phyloP scores from a whole-genome alignment of 2,329 filamentous ascomycete species.

The Aspergillus sp. region DNA sequence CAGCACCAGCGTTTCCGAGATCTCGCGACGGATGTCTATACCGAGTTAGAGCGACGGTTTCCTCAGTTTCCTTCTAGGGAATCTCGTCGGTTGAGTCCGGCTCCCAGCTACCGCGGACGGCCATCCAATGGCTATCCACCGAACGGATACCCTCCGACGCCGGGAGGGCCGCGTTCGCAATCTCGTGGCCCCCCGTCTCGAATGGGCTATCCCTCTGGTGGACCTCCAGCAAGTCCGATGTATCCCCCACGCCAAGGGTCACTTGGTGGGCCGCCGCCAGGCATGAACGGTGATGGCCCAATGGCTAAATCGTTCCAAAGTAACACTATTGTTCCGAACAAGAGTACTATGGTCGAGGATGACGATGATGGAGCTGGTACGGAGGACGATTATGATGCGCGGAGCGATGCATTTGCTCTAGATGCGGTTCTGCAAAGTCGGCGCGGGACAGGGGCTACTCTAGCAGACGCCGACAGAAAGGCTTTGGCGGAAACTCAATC shows the following conservation, averaged over 20 bases:
- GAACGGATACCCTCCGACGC: constrained; percentile 59
- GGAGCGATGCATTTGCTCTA: constrained; percentile 66
- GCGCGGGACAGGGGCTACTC: constrained; percentile 52
- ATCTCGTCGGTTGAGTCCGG: constrained; percentile 68
- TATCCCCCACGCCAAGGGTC: constrained; percentile 46
- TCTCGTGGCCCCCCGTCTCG: constrained; percentile 40
- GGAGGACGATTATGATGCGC: constrained; percentile 59
- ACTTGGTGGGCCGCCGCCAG: constrained; percentile 44
- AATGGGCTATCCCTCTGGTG: constrained; percentile 41
- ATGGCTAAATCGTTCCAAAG: constrained; percentile 88
- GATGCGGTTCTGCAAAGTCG: constrained; percentile 52
- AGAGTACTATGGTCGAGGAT: constrained; percentile 96
- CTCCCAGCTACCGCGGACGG: constrained; percentile 62
- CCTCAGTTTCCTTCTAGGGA: constrained; percentile 75
- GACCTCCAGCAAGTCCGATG: constrained; percentile 36
- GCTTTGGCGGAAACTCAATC: constrained; percentile 76
- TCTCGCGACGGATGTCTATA: constrained; percentile 92
- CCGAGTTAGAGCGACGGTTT: constrained; percentile 87
- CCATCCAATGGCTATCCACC: constrained; percentile 43
- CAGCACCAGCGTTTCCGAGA: constrained; percentile 85
- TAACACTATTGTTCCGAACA: constrained; percentile 96
- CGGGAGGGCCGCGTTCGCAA: constrained; percentile 45
- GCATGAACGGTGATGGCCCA: constrained; percentile 69
- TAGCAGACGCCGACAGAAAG: constrained; percentile 65
- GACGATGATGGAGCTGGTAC: constrained; percentile 69